Evolutionary conservation across 2,329 filamentous ascomycete species (phyloP).

Genomic region (Hypoxylon sp.): DNA sequence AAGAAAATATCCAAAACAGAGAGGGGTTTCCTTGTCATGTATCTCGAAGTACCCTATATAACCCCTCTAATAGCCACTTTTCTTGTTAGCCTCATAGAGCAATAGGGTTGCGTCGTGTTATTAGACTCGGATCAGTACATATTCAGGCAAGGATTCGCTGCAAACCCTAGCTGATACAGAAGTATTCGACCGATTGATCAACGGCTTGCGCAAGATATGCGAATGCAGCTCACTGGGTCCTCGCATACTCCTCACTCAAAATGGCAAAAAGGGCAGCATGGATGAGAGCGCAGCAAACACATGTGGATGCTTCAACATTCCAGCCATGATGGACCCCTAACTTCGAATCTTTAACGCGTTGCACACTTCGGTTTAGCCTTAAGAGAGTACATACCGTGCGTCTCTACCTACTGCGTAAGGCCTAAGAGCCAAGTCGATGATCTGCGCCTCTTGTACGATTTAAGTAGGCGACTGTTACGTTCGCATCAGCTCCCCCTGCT

Average conservation of each 20-base stretch:
- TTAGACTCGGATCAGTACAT: slow-evolving; percentile 10
- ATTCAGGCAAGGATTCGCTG: slow-evolving; percentile 25
- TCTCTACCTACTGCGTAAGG: slow-evolving; percentile 10
- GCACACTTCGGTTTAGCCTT: slow-evolving; percentile 27
- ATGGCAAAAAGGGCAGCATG: slow-evolving; percentile 3
- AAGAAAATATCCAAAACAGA: slow-evolving; percentile 5
- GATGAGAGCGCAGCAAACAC: slow-evolving; percentile 31
- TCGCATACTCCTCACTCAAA: slow-evolving; percentile 20
- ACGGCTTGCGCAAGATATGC: slow-evolving; percentile 37
- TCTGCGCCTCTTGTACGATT: slow-evolving; percentile 33
- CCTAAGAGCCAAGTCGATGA: slow-evolving; percentile 35
- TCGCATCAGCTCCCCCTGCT: slow-evolving; percentile 27
- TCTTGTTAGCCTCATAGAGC: slow-evolving; percentile 35
- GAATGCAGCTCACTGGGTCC: slow-evolving; percentile 40
- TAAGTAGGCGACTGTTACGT: slow-evolving; percentile 36
- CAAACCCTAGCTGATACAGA: slow-evolving; percentile 30
- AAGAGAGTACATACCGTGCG: neutral
- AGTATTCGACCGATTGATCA: slow-evolving; percentile 39
- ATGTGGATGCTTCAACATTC: slow-evolving; percentile 13
- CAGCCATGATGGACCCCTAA: slow-evolving; percentile 32
- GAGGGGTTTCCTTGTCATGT: slow-evolving; percentile 19
- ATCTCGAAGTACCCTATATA: slow-evolving; percentile 20
- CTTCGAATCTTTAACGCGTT: slow-evolving; percentile 20
- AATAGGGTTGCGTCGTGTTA: slow-evolving; percentile 26
- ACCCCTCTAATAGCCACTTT: slow-evolving; percentile 9